A percentile compares a stretch with the other conserved stretches of the same genome.
Conservation (phyloP, 345 rosid species). For the Moringa oleifera region DNA sequence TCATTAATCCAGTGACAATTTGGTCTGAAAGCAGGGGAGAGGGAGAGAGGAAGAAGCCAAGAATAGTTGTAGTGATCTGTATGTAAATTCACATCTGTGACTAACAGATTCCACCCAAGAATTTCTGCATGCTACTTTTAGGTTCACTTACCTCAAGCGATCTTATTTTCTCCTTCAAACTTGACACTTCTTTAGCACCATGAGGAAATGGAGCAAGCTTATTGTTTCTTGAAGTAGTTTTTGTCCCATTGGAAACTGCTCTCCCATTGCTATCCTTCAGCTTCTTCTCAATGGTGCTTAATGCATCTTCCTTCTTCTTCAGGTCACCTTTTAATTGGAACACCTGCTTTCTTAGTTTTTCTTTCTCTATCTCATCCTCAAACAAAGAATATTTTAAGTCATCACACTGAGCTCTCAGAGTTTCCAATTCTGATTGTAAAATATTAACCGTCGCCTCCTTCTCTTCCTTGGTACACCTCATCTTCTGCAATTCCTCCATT, state of each 20-base stretch:
- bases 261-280: constrained; percentile 42
- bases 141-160: constrained; percentile 54
- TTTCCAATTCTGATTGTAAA: constrained; percentile 44
- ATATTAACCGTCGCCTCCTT: constrained; percentile 30
- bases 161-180: constrained; percentile 52
- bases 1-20: too few relatives aligned
- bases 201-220: constrained; percentile 37
- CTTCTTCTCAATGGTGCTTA: constrained; percentile 46
- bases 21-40: too few relatives aligned
- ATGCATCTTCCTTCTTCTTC: constrained; percentile 57
- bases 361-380: constrained; percentile 58
- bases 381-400: constrained; percentile 41
- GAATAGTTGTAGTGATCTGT: too few relatives aligned
- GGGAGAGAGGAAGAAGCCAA: too few relatives aligned
- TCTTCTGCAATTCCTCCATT: constrained; percentile 32
- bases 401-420: constrained; percentile 35
- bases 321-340: constrained; percentile 53
- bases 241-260: constrained; percentile 32
- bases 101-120: too few relatives aligned
- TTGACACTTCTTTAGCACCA: constrained; percentile 46
- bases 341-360: constrained; percentile 55
- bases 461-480: constrained; percentile 40
- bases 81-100: not conserved
- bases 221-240: constrained; percentile 33
- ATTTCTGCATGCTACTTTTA: not conserved